Conservation (phyloP, 2,329 filamentous ascomycete species). For the Knoxdaviesia proteae region DNA sequence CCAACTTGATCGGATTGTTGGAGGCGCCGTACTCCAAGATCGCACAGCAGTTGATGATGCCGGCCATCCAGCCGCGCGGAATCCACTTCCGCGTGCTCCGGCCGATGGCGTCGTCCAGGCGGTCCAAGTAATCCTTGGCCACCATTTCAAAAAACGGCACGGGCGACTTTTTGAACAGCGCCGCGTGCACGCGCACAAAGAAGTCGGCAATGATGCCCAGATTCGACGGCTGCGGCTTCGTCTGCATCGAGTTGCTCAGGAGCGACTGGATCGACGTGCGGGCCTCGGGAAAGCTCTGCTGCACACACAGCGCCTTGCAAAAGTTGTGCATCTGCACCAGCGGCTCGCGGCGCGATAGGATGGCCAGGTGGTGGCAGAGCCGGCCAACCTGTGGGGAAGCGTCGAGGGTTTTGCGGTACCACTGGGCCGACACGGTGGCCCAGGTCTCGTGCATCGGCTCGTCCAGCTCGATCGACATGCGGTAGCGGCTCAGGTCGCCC, state of each 20-base stretch:
- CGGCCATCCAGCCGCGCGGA: neutral
- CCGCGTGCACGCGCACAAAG: conserved; percentile 43
- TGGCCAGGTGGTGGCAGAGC: conserved; percentile 75
- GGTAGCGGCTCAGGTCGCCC: conserved; percentile 64
- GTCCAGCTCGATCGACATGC: conserved; percentile 82
- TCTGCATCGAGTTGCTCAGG: conserved; percentile 35
- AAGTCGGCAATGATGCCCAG: conserved; percentile 25
- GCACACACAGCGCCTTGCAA: conserved; percentile 46
- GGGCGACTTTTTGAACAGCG: conserved; percentile 30
- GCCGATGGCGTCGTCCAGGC: neutral
- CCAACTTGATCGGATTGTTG: neutral
- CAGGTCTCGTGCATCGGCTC: conserved; percentile 57
- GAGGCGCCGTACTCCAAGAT: conserved; percentile 1
- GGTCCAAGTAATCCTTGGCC: conserved; percentile 18
- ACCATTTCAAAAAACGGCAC: conserved; percentile 2
- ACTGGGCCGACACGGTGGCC: conserved; percentile 59
- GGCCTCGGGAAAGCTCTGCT: conserved; percentile 44
- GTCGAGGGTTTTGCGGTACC: conserved; percentile 71
- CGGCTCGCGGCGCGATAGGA: conserved; percentile 48
- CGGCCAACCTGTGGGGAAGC: conserved; percentile 54
- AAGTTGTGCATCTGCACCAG: conserved; percentile 57
- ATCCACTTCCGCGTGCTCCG: too few relatives aligned
- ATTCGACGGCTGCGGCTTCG: conserved; percentile 12
- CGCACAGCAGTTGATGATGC: conserved; percentile 3
- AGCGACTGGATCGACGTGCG: conserved; percentile 50